These are phyloP conservation scores for Pleomassaria siparia DNA, from an alignment of 2,329 filamentous ascomycete genomes.

Conservation along the genomic window DNA sequence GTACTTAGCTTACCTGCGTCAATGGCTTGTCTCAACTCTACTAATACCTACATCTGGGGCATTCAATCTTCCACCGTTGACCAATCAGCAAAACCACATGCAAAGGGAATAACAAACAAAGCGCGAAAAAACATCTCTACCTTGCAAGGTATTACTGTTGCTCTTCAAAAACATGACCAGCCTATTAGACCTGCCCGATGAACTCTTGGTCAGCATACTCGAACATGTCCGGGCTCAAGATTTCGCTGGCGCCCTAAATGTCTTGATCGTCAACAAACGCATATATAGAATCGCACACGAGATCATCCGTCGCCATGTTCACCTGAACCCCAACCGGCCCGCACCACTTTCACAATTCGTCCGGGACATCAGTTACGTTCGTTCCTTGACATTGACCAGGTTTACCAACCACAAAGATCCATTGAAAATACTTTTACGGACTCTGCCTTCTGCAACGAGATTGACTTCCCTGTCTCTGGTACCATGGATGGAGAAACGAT, in stretches of 20 bases:
- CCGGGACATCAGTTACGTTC: neutral
- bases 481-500: neutral
- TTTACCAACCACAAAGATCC: neutral
- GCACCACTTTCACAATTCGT: neutral
- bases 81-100: no score
- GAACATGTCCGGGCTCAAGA: neutral
- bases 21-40: no score
- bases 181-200: neutral
- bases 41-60: no score
- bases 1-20: no score
- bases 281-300: neutral
- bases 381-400: neutral
- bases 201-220: neutral
- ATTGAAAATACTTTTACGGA: neutral
- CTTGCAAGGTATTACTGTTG: no score
- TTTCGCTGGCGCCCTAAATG: neutral
- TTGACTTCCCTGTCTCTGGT: neutral
- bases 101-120: no score
- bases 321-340: neutral
- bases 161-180: neutral
- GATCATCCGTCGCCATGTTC: neutral
- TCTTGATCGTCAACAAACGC: neutral
- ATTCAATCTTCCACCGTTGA: no score
- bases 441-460: neutral
- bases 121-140: no score